These are phyloP conservation scores for Senna tora DNA, from an alignment of 306 rosid species.

Conservation along the genomic window DNA sequence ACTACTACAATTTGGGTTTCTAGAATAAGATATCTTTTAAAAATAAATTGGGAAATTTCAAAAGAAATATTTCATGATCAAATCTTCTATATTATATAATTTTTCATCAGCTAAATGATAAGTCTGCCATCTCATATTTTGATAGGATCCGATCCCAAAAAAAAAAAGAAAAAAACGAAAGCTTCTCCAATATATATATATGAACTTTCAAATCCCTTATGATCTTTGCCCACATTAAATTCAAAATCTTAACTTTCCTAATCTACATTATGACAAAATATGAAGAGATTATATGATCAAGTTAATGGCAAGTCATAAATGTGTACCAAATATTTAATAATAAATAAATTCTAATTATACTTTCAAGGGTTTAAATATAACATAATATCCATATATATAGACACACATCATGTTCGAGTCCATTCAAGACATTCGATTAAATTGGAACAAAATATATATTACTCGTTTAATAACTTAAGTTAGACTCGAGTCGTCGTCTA, in stretches of 20 bases:
- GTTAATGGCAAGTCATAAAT: conserved; percentile 4
- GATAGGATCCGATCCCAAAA: background rate
- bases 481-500: no score
- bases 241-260: conserved; percentile 23
- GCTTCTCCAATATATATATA: background rate
- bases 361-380: background rate
- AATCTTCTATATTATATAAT: no score
- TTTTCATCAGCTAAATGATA: background rate
- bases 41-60: background rate
- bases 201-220: conserved; percentile 14
- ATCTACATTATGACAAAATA: conserved; percentile 19
- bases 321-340: background rate
- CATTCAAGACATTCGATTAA: no score
- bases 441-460: no score
- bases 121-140: background rate
- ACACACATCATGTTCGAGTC: no score
- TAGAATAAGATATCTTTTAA: background rate
- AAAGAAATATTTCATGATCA: background rate
- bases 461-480: no score
- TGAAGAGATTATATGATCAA: conserved; percentile 4
- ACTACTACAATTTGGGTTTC: background rate
- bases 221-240: background rate
- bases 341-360: background rate
- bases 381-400: no score
- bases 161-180: background rate